Percentiles rank a stretch among this genome's conserved stretches.
phyloP scores from a whole-genome alignment of 2,329 filamentous ascomycete species.

The Myriosclerotinia duriaeana region DNA sequence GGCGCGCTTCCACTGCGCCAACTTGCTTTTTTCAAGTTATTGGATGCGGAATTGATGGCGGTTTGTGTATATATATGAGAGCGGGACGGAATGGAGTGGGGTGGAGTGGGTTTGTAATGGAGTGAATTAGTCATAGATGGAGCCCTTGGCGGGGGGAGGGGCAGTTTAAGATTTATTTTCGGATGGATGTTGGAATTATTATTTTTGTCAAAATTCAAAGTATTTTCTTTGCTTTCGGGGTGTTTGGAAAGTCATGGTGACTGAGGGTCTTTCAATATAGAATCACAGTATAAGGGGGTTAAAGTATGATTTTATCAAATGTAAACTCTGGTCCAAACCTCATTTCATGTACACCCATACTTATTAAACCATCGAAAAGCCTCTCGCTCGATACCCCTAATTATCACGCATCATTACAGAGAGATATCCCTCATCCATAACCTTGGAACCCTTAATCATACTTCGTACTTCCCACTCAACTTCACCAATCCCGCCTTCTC shows the following conservation, averaged over 20 bases:
- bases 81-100: not conserved
- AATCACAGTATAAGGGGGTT: too few relatives aligned
- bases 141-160: too few relatives aligned
- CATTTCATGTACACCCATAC: not conserved
- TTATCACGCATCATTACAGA: too few relatives aligned
- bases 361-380: not conserved
- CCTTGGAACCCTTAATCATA: not conserved
- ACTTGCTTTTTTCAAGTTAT: constrained; percentile 36
- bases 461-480: constrained; percentile 37
- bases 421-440: too few relatives aligned
- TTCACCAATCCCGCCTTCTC: constrained; percentile 56
- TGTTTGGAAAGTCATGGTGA: too few relatives aligned
- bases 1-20: constrained; percentile 43
- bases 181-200: too few relatives aligned
- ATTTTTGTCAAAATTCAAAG: too few relatives aligned
- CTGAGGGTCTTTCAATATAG: too few relatives aligned
- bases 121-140: too few relatives aligned
- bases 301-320: not conserved
- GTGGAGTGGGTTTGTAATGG: not conserved
- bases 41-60: not conserved
- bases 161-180: too few relatives aligned
- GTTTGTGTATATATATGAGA: not conserved
- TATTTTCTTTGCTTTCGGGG: too few relatives aligned
- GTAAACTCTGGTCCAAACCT: not conserved
- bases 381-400: not conserved